Conservation (phyloP, 2,329 filamentous ascomycete species). For the Beauveria caledonica region DNA sequence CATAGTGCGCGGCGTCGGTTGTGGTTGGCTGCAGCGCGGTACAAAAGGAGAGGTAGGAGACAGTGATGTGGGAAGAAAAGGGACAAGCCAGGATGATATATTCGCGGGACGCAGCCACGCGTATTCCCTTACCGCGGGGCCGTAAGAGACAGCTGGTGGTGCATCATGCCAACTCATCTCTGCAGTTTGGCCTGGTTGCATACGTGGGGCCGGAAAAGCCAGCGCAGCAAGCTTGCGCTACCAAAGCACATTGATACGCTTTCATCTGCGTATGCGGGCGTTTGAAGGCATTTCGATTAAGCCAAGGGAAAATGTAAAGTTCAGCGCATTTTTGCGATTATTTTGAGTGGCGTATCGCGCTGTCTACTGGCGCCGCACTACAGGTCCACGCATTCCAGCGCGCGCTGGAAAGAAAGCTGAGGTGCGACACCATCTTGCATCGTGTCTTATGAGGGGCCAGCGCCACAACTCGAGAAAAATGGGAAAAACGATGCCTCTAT, state of each 20-base stretch:
- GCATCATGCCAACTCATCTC: conserved; percentile 13
- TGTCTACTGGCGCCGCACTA: background rate
- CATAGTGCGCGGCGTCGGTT: background rate
- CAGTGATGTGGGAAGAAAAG: background rate
- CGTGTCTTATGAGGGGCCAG: background rate
- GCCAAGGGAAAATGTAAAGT: background rate
- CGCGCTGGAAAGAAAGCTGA: background rate
- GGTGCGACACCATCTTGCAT: background rate
- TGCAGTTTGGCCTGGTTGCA: conserved; percentile 10
- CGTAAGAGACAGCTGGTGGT: conserved; percentile 10
- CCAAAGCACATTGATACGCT: background rate
- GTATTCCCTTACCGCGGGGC: background rate
- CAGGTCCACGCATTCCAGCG: background rate
- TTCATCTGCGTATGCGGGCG: background rate
- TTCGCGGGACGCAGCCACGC: conserved; percentile 1
- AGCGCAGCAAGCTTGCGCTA: conserved; percentile 9
- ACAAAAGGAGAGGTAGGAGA: background rate
- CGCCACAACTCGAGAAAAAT: background rate
- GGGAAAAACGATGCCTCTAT: background rate
- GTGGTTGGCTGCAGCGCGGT: background rate
- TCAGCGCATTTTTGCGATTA: background rate
- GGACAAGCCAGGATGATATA: conserved; percentile 1
- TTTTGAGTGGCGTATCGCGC: background rate
- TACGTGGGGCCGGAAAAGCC: conserved; percentile 9
- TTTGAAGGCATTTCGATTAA: background rate